phyloP scores from a whole-genome alignment of 495 filamentous ascomycete species.

The Cudoniella acicularis region DNA sequence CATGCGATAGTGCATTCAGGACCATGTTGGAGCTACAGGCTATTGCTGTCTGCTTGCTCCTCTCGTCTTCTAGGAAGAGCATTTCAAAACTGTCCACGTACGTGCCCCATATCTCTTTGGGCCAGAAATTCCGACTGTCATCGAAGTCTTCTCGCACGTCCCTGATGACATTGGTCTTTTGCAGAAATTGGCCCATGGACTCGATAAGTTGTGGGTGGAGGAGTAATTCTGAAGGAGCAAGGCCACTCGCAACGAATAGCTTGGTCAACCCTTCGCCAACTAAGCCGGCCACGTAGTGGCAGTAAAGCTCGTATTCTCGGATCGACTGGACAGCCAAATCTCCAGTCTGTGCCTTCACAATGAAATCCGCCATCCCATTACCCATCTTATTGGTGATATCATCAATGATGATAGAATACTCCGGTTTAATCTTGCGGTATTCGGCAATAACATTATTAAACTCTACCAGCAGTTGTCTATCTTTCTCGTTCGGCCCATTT shows the following conservation, averaged over 20 bases:
- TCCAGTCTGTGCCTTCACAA: conserved; percentile 68
- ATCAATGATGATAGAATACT: conserved; percentile 78
- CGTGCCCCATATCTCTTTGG: conserved; percentile 89
- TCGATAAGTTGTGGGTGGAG: conserved; percentile 69
- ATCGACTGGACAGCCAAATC: too few species aligned
- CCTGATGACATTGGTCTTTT: conserved; percentile 96
- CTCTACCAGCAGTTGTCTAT: conserved; percentile 81
- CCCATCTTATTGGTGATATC: conserved; percentile 93
- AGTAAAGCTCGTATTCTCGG: conserved; percentile 87
- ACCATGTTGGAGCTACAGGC: conserved; percentile 92
- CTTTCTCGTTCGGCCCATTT: conserved; percentile 87
- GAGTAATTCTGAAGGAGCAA: conserved; percentile 77
- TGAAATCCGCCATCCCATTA: conserved; percentile 94
- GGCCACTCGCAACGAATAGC: conserved; percentile 78
- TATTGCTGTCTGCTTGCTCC: conserved; percentile 73
- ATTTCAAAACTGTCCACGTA: conserved; percentile 82
- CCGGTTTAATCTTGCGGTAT: conserved; percentile 80
- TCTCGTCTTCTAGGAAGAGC: conserved; percentile 77
- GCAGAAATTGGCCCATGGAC: conserved; percentile 91
- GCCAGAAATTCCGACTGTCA: conserved; percentile 85
- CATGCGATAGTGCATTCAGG: conserved; percentile 77
- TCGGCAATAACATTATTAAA: conserved; percentile 81
- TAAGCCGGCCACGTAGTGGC: conserved; percentile 93
- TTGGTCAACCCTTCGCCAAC: conserved; percentile 88
- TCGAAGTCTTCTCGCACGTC: conserved; percentile 83